Evolutionary conservation across 805 yeast species (phyloP).

Genomic region (Yarrowia sp.): DNA sequence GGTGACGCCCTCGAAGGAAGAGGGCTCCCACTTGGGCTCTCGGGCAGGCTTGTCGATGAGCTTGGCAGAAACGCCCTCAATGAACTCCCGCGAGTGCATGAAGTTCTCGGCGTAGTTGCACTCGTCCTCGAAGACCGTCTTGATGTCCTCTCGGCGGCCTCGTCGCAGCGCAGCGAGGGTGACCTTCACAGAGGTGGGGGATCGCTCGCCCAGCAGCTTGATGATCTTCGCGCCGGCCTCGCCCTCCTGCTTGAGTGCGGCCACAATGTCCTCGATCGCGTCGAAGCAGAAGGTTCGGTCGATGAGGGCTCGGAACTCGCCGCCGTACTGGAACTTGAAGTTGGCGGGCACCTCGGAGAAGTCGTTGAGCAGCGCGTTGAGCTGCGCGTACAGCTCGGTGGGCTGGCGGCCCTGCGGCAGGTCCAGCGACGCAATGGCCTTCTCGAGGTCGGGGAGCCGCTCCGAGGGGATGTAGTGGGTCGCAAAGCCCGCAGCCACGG

Average conservation of each 20-base stretch:
- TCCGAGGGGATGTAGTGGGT: slow-evolving; percentile 81
- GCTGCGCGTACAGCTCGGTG: slow-evolving; percentile 51
- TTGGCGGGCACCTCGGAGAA: slow-evolving; percentile 64
- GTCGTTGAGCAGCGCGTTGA: slow-evolving; percentile 75
- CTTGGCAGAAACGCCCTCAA: slow-evolving; percentile 47
- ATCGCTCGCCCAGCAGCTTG: slow-evolving; percentile 58
- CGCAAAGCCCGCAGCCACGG: slow-evolving; percentile 79
- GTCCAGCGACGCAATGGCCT: slow-evolving; percentile 63
- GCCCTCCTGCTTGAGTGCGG: slow-evolving; percentile 53
- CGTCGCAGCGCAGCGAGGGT: slow-evolving; percentile 65
- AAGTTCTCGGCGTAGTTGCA: slow-evolving; percentile 73
- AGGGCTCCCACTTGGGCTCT: slow-evolving; percentile 52
- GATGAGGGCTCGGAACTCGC: slow-evolving; percentile 59
- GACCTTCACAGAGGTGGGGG: slow-evolving; percentile 76
- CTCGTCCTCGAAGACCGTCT: slow-evolving; percentile 69
- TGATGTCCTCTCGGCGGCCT: slow-evolving; percentile 57
- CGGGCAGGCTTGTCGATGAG: slow-evolving; percentile 57
- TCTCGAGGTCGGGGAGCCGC: slow-evolving; percentile 58
- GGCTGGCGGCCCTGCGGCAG: slow-evolving; percentile 32
- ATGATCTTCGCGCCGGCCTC: slow-evolving; percentile 58
- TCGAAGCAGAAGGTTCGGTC: slow-evolving; percentile 62
- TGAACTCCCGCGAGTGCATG: slow-evolving; percentile 55
- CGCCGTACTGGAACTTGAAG: slow-evolving; percentile 53
- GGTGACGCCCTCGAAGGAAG: slow-evolving; percentile 42
- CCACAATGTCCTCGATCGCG: slow-evolving; percentile 53